A percentile compares a stretch with the other conserved stretches of the same genome.
phyloP scores from a whole-genome alignment of 2,329 filamentous ascomycete genomes.

The Penicillium sp. region DNA sequence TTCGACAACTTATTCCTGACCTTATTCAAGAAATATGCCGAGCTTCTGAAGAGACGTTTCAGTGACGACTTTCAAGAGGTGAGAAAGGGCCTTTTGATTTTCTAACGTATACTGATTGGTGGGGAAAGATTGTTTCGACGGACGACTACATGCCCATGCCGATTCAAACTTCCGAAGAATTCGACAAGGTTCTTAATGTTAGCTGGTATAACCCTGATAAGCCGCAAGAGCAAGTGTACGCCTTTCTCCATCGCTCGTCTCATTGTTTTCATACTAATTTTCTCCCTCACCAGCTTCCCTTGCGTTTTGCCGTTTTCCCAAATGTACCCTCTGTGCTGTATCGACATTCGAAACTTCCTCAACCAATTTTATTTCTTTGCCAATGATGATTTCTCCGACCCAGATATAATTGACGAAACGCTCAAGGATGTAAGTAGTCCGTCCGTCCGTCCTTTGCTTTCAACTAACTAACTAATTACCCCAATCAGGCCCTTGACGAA shows the following conservation, averaged over 20 bases:
- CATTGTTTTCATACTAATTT: no score
- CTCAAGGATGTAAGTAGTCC: conserved; percentile 68
- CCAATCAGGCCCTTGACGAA: conserved; percentile 78
- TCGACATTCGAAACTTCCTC: conserved; percentile 95
- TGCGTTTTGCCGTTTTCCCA: conserved; percentile 97
- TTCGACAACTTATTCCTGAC: conserved; percentile 86
- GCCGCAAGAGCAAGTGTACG: conserved; percentile 73
- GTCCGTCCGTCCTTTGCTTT: background rate
- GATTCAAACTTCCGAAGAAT: conserved; percentile 86
- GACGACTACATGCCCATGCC: conserved; percentile 99
- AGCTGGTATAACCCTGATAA: conserved; percentile 94
- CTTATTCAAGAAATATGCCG: conserved; percentile 91
- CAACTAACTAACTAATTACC: conserved; percentile 17
- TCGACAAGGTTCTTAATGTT: conserved; percentile 92
- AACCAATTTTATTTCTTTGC: conserved; percentile 99
- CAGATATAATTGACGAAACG: conserved; percentile 87
- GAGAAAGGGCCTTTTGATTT: conserved; percentile 18
- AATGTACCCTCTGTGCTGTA: conserved; percentile 98
- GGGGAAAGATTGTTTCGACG: conserved; percentile 69
- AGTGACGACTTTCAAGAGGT: conserved; percentile 96
- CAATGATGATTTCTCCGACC: conserved; percentile 92
- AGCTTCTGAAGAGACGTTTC: conserved; percentile 86
- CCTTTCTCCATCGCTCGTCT: conserved; percentile 19
- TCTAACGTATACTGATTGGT: conserved; percentile 12
- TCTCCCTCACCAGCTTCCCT: conserved; percentile 68